Conservation (phyloP, 106 monocot species). For the Gastrodia elata region DNA sequence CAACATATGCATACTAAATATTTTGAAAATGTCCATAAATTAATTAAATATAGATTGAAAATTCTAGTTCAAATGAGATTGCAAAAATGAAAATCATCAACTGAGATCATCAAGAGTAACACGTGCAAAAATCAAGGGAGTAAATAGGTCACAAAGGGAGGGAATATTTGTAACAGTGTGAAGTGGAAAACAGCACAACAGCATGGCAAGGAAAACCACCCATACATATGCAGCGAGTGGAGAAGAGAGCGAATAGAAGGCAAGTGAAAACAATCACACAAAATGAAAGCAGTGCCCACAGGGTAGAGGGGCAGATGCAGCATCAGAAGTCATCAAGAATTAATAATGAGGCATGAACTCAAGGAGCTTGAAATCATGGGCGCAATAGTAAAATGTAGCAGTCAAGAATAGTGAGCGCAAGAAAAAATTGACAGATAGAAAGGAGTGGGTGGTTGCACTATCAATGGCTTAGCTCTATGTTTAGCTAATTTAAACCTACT, state of each 20-base stretch:
- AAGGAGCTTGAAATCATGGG: not conserved
- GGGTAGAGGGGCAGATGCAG: too few relatives aligned
- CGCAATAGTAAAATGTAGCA: not conserved
- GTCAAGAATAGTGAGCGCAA: not conserved
- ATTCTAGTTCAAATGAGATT: not conserved
- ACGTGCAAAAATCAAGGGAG: not conserved
- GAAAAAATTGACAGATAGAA: not conserved
- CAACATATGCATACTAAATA: not conserved
- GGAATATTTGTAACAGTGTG: not conserved
- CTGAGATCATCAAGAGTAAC: not conserved
- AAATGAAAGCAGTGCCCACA: not conserved
- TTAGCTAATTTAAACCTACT: not conserved
- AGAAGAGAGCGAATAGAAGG: not conserved
- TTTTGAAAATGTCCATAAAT: not conserved
- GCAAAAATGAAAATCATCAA: not conserved
- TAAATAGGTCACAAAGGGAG: not conserved
- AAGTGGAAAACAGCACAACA: not conserved
- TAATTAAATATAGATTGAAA: not conserved
- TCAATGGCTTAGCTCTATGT: not conserved
- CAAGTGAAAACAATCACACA: too few relatives aligned
- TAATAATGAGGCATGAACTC: not conserved
- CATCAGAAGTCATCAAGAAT: not conserved
- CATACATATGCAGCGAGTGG: not conserved
- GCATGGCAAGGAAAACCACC: too few relatives aligned
- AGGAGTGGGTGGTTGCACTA: not conserved